phyloP scores from a whole-genome alignment of 441 rosid species.

The Manihot esculenta region DNA sequence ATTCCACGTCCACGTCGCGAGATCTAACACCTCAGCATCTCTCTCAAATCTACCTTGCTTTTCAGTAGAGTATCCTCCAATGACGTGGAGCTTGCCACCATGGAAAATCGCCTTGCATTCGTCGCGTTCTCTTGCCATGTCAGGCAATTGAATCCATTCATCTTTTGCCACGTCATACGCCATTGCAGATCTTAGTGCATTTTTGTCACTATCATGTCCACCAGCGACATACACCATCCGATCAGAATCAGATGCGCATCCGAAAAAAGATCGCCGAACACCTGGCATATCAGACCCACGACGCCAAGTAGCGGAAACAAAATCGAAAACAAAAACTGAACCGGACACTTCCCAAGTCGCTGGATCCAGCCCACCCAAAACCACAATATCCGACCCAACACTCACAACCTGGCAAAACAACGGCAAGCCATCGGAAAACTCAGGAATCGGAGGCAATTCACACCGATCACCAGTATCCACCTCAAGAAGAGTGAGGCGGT shows the following conservation, averaged over 20 bases:
- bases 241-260: conserved; percentile 55
- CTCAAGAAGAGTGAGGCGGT: conserved; percentile 47
- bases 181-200: conserved; percentile 52
- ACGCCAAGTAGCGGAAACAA: conserved; percentile 54
- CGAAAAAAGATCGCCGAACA: conserved; percentile 50
- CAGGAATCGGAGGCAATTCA: conserved; percentile 55
- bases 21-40: conserved; percentile 46
- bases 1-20: conserved; percentile 45
- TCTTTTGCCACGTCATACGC: conserved; percentile 54
- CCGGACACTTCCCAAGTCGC: conserved; percentile 46
- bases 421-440: conserved; percentile 46
- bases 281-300: conserved; percentile 65
- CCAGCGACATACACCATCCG: conserved; percentile 69
- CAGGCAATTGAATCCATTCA: conserved; percentile 53
- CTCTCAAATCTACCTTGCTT: conserved; percentile 59
- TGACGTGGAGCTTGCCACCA: conserved; percentile 55
- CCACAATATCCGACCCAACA: conserved; percentile 56
- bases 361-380: conserved; percentile 69
- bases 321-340: conserved; percentile 51
- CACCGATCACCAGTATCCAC: conserved; percentile 53
- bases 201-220: conserved; percentile 62
- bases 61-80: conserved; percentile 62
- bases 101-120: conserved; percentile 61
- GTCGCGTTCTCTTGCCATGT: conserved; percentile 67
- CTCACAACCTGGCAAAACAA: conserved; percentile 54